Percentiles rank a stretch among this genome's conserved stretches.
Evolutionary conservation across 345 rosid genomes (phyloP).

Genomic region (Acer yangbiense): DNA sequence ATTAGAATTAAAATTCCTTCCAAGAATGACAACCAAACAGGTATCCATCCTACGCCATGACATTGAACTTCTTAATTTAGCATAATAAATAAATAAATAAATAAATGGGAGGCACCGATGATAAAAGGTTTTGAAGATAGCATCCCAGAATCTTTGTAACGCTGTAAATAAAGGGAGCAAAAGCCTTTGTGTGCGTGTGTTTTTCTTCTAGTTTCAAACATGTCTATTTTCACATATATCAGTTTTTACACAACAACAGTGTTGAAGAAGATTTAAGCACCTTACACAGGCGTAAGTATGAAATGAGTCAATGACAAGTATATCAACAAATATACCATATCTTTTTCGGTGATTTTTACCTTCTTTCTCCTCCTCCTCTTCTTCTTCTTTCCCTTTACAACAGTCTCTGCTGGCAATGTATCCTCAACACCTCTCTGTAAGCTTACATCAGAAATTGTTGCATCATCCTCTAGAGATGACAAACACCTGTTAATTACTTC

Average conservation of each 20-base stretch:
- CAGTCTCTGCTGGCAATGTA: not conserved
- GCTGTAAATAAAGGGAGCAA: not conserved
- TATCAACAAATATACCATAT: not conserved
- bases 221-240: not conserved
- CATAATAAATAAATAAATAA: no score
- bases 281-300: not conserved
- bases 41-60: not conserved
- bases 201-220: not conserved
- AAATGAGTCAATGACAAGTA: not conserved
- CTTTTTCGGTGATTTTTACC: not conserved
- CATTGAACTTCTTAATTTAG: not conserved
- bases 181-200: not conserved
- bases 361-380: slow-evolving; percentile 15
- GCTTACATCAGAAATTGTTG: not conserved
- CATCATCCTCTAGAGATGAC: not conserved
- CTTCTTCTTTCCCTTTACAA: not conserved
- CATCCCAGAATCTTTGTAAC: not conserved
- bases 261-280: no score
- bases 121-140: not conserved
- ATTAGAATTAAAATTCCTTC: not conserved
- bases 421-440: not conserved
- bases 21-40: not conserved
- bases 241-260: not conserved
- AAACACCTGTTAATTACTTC: not conserved
- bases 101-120: not conserved